Conservation (phyloP, 345 rosid genomes). For the Dovyalis caffra region DNA sequence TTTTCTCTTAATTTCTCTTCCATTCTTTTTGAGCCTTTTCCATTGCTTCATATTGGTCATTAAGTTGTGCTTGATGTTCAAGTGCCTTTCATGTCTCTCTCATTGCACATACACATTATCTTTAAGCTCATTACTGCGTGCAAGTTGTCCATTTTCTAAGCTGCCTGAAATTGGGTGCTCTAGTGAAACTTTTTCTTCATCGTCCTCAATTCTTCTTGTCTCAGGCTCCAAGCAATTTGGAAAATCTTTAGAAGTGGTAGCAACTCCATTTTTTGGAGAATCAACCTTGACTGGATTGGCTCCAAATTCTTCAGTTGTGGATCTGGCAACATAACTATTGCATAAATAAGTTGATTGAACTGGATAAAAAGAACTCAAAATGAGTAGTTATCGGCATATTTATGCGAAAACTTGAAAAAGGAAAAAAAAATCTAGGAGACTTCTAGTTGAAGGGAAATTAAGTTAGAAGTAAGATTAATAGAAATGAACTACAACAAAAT, state of each 20-base stretch:
- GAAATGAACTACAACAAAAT: no score
- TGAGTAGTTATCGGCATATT: not conserved
- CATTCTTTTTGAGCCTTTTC: constrained; percentile 91
- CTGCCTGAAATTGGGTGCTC: constrained; percentile 27
- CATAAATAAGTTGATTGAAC: not conserved
- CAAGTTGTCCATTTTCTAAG: constrained; percentile 30
- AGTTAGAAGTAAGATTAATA: no score
- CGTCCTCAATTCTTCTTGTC: constrained; percentile 25
- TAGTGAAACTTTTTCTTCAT: constrained; percentile 24
- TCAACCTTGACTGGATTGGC: constrained; percentile 36
- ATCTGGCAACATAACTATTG: constrained; percentile 39
- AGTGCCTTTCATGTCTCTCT: constrained; percentile 70
- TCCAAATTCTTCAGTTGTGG: constrained; percentile 34
- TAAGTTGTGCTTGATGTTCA: constrained; percentile 68
- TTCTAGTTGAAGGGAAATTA: not conserved
- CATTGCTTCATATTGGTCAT: constrained; percentile 73
- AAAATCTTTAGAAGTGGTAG: constrained; percentile 29
- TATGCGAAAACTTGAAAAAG: not conserved
- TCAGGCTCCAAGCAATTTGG: constrained; percentile 30
- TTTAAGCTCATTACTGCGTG: constrained; percentile 23
- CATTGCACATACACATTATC: constrained; percentile 36
- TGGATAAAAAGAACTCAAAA: not conserved
- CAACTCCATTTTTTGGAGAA: constrained; percentile 43
- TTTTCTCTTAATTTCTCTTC: constrained; percentile 84
- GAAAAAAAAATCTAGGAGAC: not conserved